These are phyloP conservation scores for Cucurbita maxima DNA, from an alignment of 306 rosid genomes.

Conservation along the genomic window DNA sequence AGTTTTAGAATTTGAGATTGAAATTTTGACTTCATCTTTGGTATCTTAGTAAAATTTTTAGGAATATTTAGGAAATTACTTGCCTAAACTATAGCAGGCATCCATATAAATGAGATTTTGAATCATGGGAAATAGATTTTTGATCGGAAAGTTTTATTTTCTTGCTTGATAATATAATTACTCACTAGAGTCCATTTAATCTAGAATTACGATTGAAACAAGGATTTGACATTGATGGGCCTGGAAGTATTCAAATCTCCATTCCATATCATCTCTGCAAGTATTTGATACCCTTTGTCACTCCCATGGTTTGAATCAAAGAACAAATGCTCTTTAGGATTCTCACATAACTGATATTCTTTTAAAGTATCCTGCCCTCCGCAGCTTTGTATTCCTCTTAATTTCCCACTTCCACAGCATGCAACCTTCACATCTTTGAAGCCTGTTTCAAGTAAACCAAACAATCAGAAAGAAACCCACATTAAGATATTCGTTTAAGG, in stretches of 20 bases:
- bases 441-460: slow-evolving; percentile 9
- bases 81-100: not conserved
- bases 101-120: not conserved
- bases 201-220: not conserved
- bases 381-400: slow-evolving; percentile 38
- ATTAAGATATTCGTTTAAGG: not conserved
- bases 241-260: not conserved
- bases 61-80: not conserved
- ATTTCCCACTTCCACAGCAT: slow-evolving; percentile 49
- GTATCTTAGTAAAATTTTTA: not conserved
- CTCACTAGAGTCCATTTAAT: not conserved
- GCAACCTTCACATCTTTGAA: slow-evolving; percentile 30
- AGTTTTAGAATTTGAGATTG: not conserved
- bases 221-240: not conserved
- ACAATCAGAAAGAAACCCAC: not conserved
- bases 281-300: slow-evolving; percentile 16
- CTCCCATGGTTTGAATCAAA: slow-evolving; percentile 40
- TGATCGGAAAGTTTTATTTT: no score
- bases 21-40: not conserved
- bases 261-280: slow-evolving; percentile 25
- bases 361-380: slow-evolving; percentile 32
- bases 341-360: slow-evolving; percentile 25
- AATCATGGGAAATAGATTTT: not conserved
- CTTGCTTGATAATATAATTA: not conserved
- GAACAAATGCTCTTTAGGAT: slow-evolving; percentile 19